Percentiles rank a stretch among this genome's conserved stretches.
These are phyloP conservation scores for Pyricularia grisea DNA, from an alignment of 2,329 filamentous ascomycete species.

Conservation along the genomic window DNA sequence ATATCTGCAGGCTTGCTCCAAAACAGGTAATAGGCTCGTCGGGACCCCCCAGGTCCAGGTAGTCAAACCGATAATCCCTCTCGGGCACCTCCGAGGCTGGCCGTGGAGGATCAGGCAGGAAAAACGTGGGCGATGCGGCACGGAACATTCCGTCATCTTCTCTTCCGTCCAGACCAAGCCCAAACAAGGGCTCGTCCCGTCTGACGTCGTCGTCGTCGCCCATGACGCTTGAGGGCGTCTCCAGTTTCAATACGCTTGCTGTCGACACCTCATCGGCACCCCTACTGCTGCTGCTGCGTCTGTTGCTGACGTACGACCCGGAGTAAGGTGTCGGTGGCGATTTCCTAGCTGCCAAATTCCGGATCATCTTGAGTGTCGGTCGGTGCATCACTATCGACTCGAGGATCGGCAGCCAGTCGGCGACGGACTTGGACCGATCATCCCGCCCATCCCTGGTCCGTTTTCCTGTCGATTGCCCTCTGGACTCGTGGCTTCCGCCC, in stretches of 20 bases:
- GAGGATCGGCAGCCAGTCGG: neutral
- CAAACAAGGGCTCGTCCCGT: neutral
- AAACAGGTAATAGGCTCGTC: neutral
- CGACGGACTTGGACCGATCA: neutral
- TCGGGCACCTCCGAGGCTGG: neutral
- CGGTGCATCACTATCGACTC: conserved; percentile 11
- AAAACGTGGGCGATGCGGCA: neutral
- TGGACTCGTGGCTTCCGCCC: neutral
- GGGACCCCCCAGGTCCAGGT: conserved; percentile 1
- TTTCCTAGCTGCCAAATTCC: conserved; percentile 8
- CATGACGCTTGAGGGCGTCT: neutral
- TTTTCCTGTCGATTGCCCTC: neutral
- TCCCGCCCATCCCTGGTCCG: neutral
- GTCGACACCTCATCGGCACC: neutral
- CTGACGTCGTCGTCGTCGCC: neutral
- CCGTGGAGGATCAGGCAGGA: conserved; percentile 1
- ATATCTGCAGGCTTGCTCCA: neutral
- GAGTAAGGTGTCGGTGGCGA: neutral
- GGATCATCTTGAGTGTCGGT: conserved; percentile 12
- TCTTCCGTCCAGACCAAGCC: neutral
- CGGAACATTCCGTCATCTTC: neutral
- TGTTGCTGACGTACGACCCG: neutral
- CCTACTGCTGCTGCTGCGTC: neutral
- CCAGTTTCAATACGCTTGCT: neutral
- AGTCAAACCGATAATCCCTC: conserved; percentile 2